phyloP scores from a whole-genome alignment of 2,329 filamentous ascomycete genomes.

The Ophiobolus disseminans region DNA sequence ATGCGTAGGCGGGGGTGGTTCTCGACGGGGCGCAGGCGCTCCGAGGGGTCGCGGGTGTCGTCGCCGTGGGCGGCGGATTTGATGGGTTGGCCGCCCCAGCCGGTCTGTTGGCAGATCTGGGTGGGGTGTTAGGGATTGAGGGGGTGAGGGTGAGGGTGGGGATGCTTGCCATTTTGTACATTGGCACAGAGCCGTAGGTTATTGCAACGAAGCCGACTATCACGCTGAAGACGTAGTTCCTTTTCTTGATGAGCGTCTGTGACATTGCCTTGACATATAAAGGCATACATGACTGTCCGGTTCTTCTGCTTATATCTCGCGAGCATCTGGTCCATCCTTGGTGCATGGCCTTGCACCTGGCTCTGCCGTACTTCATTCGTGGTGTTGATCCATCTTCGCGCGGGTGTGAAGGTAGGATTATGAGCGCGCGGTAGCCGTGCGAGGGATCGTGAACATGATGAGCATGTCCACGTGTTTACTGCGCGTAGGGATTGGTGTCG shows the following conservation, averaged over 20 bases:
- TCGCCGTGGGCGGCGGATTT: slow-evolving; percentile 74
- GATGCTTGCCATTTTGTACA: slow-evolving; percentile 85
- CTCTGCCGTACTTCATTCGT: slow-evolving; percentile 39
- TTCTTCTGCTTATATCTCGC: slow-evolving; percentile 73
- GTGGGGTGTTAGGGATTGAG: slow-evolving; percentile 9
- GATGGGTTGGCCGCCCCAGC: slow-evolving; percentile 92
- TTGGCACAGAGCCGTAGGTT: slow-evolving; percentile 81
- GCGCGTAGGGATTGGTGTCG: slow-evolving; percentile 24
- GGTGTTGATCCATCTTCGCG: slow-evolving; percentile 44
- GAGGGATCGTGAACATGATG: slow-evolving; percentile 43
- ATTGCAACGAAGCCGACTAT: slow-evolving; percentile 81
- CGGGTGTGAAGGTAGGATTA: slow-evolving; percentile 22
- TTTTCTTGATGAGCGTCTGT: slow-evolving; percentile 40
- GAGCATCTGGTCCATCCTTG: slow-evolving; percentile 70
- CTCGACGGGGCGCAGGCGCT: slow-evolving; percentile 80
- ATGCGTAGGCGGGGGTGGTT: slow-evolving; percentile 86
- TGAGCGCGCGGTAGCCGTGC: slow-evolving; percentile 21
- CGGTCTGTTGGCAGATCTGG: slow-evolving; percentile 82
- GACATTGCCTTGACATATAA: slow-evolving; percentile 55
- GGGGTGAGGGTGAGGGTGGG: neutral
- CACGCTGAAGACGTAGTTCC: slow-evolving; percentile 77
- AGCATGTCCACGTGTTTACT: slow-evolving; percentile 47
- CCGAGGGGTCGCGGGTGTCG: slow-evolving; percentile 68
- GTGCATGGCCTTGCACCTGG: slow-evolving; percentile 50
- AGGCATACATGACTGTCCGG: slow-evolving; percentile 66